Base-by-base conservation (phyloP, 441 rosid species). In the Adansonia rubrostipa region DNA sequence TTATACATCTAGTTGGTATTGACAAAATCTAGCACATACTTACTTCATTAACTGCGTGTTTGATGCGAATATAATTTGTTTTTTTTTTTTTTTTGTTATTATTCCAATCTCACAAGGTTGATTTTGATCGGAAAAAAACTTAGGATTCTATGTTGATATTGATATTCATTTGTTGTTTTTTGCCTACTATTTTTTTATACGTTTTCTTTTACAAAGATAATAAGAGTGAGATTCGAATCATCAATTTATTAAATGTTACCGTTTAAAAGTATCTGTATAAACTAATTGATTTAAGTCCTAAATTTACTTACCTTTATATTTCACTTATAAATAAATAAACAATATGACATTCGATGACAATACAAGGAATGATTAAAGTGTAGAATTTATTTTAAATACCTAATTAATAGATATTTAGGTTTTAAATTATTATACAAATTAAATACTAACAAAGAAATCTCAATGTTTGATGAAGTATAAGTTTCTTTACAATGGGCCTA, bases 21-120 rank as follows among this genome's bases (percentile, higher is more conserved):
- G 65, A 73, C 36, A 64, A 73, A 72, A 73, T 40, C 76, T 73
- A 36, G 64, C 51, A 22, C 76, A 56, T 56, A 45, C 51, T 9
- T 19, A 17, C 65, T 56, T 40, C 15, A 40, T 17, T 24, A 40
- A 72, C 64, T 72, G 3, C 33, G 1, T 36, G 45, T 70, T 24
- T 50, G 74, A 50, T 50, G 45, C 56, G 20, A 36, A 47, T 10
- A 19, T 19, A 28, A 40, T 8, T 64, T 33, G 10, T 9, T 9
- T 36, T 36, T 8, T n/a, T 6, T 54, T 9, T 9, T 56, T 17
- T 2, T 54, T 5, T 0, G 5, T 2, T 28, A 53, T 54, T 53
- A 71, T 54, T 56, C 40, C 53, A 56, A 13, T 17, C 50, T 57
- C 11, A 40, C 7, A 56, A 56, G 57, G 65, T 73, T 73, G 76